Evolutionary conservation across 176 grass and related monocot genomes (phyloP).

Genomic region (Miscanthus lutarioriparius): DNA sequence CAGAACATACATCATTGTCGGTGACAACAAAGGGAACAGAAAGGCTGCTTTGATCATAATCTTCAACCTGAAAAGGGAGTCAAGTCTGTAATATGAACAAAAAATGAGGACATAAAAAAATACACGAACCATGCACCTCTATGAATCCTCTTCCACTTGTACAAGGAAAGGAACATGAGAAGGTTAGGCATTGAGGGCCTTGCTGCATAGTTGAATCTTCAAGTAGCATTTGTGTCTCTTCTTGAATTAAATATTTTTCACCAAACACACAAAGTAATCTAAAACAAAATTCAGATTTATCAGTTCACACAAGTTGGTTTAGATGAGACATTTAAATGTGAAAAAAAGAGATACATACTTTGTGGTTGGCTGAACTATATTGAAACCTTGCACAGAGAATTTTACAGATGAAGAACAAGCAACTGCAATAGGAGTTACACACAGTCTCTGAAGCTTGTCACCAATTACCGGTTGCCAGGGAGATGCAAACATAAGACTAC

Average conservation of each 20-base stretch:
- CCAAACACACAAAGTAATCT: constrained; percentile 85
- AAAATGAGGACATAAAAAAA: constrained; percentile 23
- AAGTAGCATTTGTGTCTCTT: constrained; percentile 52
- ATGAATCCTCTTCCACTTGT: constrained; percentile 81
- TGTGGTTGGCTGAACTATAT: constrained; percentile 61
- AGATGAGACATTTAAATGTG: background rate
- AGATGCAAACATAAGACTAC: constrained; percentile 60
- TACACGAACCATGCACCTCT: constrained; percentile 52
- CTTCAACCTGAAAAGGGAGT: constrained; percentile 56
- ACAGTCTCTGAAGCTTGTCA: constrained; percentile 49
- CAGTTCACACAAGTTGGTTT: background rate
- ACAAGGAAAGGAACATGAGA: constrained; percentile 79
- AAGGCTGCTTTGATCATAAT: constrained; percentile 63
- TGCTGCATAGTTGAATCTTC: constrained; percentile 33
- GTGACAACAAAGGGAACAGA: constrained; percentile 83
- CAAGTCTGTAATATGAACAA: background rate
- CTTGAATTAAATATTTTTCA: constrained; percentile 76
- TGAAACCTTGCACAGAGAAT: constrained; percentile 79
- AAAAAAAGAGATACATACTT: constrained; percentile 47
- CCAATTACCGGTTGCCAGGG: constrained; percentile 52
- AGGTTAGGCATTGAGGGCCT: constrained; percentile 60
- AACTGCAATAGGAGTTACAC: constrained; percentile 69
- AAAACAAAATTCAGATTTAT: constrained; percentile 24
- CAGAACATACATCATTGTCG: constrained; percentile 63
- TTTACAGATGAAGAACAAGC: constrained; percentile 50